Evolutionary conservation across 2,329 filamentous ascomycete species (phyloP).

Genomic region (Cordyceps javanica): DNA sequence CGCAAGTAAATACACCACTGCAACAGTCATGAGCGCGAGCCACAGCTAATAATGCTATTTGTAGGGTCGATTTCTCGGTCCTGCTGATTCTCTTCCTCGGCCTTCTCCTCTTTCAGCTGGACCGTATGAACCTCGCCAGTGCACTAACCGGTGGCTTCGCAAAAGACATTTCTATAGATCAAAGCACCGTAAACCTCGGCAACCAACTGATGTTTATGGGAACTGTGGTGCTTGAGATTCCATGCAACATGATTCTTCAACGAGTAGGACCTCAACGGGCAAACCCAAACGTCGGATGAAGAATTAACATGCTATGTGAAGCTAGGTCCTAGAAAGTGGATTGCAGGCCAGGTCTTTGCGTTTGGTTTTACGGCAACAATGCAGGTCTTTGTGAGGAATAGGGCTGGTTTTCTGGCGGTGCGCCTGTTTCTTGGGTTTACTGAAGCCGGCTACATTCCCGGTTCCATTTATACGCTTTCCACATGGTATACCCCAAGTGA

Average conservation of each 20-base stretch:
- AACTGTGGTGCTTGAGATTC: constrained; percentile 44
- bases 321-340: constrained; percentile 42
- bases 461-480: constrained; percentile 44
- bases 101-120: constrained; percentile 44
- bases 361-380: constrained; percentile 42
- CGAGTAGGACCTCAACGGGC: constrained; percentile 16
- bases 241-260: constrained; percentile 41
- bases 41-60: background rate
- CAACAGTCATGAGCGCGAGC: no score
- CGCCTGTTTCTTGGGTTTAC: constrained; percentile 40
- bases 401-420: constrained; percentile 37
- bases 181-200: constrained; percentile 44
- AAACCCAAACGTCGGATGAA: background rate
- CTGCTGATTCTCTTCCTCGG: constrained; percentile 43
- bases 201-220: constrained; percentile 49
- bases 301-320: constrained; percentile 15
- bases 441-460: constrained; percentile 47
- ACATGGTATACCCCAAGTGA: constrained; percentile 44
- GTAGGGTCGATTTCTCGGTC: constrained; percentile 36
- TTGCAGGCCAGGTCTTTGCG: constrained; percentile 40
- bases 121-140: constrained; percentile 47
- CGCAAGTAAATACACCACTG: background rate
- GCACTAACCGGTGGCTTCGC: constrained; percentile 44
- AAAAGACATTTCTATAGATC: constrained; percentile 33
- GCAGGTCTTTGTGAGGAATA: constrained; percentile 36